A percentile compares a stretch with the other conserved stretches of the same genome.
phyloP scores from a whole-genome alignment of 495 filamentous ascomycete species.

The Podospora tetraspora region DNA sequence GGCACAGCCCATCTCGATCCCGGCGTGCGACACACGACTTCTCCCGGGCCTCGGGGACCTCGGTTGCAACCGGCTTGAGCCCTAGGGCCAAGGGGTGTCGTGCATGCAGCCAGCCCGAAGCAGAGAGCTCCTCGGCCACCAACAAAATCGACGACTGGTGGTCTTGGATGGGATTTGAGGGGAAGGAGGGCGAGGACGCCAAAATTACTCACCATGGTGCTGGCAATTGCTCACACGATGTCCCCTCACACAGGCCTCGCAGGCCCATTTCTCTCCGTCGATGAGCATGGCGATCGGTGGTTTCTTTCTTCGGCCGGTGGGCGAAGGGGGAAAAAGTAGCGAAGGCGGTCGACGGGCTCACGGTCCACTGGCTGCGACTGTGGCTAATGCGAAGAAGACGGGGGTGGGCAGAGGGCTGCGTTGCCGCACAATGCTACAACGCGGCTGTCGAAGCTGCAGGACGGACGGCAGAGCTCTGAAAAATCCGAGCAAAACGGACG shows the following conservation, averaged over 20 bases:
- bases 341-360: constrained; percentile 18
- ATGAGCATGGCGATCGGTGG: constrained; percentile 59
- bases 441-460: constrained; percentile 19
- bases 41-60: constrained; percentile 22
- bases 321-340: constrained; percentile 5
- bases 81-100: constrained; percentile 6
- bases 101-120: constrained; percentile 13
- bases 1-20: constrained; percentile 4
- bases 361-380: constrained; percentile 15
- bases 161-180: not conserved
- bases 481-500: constrained; percentile 5
- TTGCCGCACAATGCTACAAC: constrained; percentile 9
- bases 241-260: constrained; percentile 89
- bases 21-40: constrained; percentile 14
- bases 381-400: constrained; percentile 9
- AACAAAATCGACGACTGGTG: not conserved
- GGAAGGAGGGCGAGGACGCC: constrained; percentile 12
- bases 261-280: constrained; percentile 84
- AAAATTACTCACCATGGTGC: constrained; percentile 67
- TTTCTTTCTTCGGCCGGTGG: not conserved
- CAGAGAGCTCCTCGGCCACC: constrained; percentile 8
- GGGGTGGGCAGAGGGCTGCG: constrained; percentile 11
- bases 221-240: constrained; percentile 94
- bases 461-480: constrained; percentile 12
- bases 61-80: constrained; percentile 29